Evolutionary conservation across 169 alveolate genomes (phyloP), one percentile per base, ranked within the genome.

Genomic region (Plasmodium vinckei): DNA sequence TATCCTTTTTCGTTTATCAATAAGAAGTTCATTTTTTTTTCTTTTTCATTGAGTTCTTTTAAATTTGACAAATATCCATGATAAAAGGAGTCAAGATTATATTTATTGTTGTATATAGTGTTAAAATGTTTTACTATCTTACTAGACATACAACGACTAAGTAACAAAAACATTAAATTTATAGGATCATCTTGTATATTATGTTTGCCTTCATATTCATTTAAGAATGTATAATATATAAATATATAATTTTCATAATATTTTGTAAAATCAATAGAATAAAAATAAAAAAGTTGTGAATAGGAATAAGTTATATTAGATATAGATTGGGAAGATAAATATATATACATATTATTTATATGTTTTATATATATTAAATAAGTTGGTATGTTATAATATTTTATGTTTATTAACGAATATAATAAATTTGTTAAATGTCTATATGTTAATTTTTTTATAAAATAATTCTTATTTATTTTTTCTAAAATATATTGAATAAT

Each of bases 261-360:
- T 5, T 2, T 53, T 23, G 82, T 67, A 82, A 82, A 82, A 82
- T 82, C 82, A 17, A 82, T 67, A 19, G 90, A 65, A 47, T 82
- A 82, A 70, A 60, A 82, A 54, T 57, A 51, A 19, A 65, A 82
- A 53, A 82, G 53, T 56, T 67, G 42, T 33, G 90, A 44, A 27
- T 82, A 82, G 0, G 90, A n/a, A 27, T 82, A 61, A 19, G 72
- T 53, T 12, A 82, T 56, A 42, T 82, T 82, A 10, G 90, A 68
- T 46, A 82, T 67, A 9, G 90, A 59, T 47, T 82, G 90, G 17
- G 90, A 67, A 13, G 90, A 82, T 25, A 82, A n/a, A 23, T 82
- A 53, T 17, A 54, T 27, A 67, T 82, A 82, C 84, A 82, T 82
- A 46, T 47, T 82, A 46, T 39, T 82, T 51, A 82, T 65, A 67